Base-by-base conservation (phyloP, 208 protist species). In the Crithidia sp. region DNA sequence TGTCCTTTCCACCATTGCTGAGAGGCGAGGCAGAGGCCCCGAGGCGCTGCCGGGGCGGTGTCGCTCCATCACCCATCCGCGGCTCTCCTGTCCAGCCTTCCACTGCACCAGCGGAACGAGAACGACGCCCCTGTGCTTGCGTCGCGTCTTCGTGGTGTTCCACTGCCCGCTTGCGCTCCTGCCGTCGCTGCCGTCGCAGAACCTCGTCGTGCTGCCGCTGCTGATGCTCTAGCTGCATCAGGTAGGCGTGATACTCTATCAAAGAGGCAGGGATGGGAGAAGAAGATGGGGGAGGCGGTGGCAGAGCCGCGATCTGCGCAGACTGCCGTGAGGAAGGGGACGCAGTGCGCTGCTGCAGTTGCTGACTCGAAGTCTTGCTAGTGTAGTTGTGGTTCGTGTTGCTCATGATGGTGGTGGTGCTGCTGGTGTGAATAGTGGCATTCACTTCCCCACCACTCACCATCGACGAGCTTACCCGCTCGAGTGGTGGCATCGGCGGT, bases 161-260 rank as follows among this genome's bases (percentile, higher is more conserved):
- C 28, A 0, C 28, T 45, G 52, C 58, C 28, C 58, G 43, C 67
- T 10, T 61, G 5, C n/a, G 14, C 45, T 75, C 28, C 59, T 50
- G 47, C 12, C 19, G 14, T 12, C 62, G 71, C 43, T 82, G 75
- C 19, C 81, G 81, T 19, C 72, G 76, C 39, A 85, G 72, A 2
- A 85, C 81, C 43, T 85, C 64, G 39, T 57, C 58, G 76, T 85
- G 81, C 68, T 85, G 81, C n/a, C 67, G 81, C 65, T 81, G 76
- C 50, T 83, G 77, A 47, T 79, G 72, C 62, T 79, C 63, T 4
- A 85, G 71, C 54, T 85, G 76, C 60, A 78, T 78, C 10, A 78
- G 59, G 41, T 78, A 78, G 53, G 50, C 50, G 14, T 78, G 74
- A 14, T 78, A 78, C 64, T 78, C 74, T 5, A 78, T 59, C 14